Evolutionary conservation across 2,329 filamentous ascomycete genomes (phyloP).

Genomic region (Rhytidhysteron rufulum): DNA sequence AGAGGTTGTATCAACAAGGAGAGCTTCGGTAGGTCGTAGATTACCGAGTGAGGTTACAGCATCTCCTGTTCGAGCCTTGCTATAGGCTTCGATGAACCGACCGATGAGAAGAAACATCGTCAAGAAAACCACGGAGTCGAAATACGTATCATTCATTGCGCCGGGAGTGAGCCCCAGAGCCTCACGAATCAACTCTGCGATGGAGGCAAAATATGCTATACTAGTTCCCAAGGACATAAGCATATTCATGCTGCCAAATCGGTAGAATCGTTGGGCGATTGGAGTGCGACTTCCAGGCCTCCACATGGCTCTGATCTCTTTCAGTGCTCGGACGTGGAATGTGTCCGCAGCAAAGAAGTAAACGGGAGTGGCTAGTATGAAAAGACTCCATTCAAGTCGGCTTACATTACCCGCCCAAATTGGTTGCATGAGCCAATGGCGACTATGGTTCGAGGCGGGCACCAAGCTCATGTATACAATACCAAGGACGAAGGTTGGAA

Average conservation of each 20-base stretch:
- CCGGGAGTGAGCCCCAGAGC: constrained; percentile 37
- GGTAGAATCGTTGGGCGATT: constrained; percentile 71
- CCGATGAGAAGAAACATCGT: constrained; percentile 79
- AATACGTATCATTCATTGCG: constrained; percentile 56
- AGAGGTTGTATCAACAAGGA: constrained; percentile 55
- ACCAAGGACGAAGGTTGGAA: constrained; percentile 83
- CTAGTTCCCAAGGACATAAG: constrained; percentile 84
- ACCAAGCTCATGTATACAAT: constrained; percentile 89
- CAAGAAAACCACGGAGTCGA: constrained; percentile 88
- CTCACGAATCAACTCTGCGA: constrained; percentile 68
- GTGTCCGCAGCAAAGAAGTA: constrained; percentile 84
- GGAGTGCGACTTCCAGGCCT: constrained; percentile 69
- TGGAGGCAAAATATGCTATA: constrained; percentile 80
- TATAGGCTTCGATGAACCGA: constrained; percentile 80
- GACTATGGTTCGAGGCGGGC: constrained; percentile 53
- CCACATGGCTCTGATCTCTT: constrained; percentile 77
- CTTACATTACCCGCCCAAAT: constrained; percentile 68
- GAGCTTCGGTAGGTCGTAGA: constrained; percentile 71
- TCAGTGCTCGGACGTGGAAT: constrained; percentile 75
- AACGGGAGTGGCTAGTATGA: constrained; percentile 77
- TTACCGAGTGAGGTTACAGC: constrained; percentile 77
- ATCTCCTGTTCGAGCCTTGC: constrained; percentile 84
- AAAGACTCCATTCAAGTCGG: constrained; percentile 73
- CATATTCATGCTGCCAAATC: constrained; percentile 97
- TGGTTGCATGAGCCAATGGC: constrained; percentile 65